These are phyloP conservation scores for Pulicaria dysenterica DNA, from an alignment of 129 eudicot genomes.

Conservation along the genomic window DNA sequence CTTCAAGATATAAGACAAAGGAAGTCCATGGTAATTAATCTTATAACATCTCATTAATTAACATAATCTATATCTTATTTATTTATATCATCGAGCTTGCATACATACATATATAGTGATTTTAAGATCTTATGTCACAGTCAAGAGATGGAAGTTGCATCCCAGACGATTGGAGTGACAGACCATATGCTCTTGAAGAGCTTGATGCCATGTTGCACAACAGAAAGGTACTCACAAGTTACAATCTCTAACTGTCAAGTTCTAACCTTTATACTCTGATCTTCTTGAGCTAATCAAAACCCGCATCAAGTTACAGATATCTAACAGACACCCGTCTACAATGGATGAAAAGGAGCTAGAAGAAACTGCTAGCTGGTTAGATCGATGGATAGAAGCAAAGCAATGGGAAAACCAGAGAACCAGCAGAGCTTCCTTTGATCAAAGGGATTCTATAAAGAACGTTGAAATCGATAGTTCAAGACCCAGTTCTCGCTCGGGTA, in stretches of 20 bases:
- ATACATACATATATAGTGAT: too few relatives aligned
- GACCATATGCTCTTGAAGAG: constrained; percentile 68
- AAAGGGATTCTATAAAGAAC: constrained; percentile 55
- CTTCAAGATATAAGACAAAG: constrained; percentile 60
- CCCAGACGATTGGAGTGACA: constrained; percentile 59
- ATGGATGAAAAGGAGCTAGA: constrained; percentile 55
- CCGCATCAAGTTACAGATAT: constrained; percentile 37
- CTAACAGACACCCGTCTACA: constrained; percentile 29
- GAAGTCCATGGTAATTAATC: constrained; percentile 53
- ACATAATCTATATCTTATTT: too few relatives aligned
- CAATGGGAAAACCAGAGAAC: constrained; percentile 55
- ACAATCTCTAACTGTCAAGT: not conserved
- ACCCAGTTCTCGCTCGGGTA: constrained; percentile 36
- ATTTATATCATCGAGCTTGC: too few relatives aligned
- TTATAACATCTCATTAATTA: not conserved
- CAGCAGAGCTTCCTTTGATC: constrained; percentile 59
- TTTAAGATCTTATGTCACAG: constrained; percentile 41
- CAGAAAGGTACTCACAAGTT: constrained; percentile 45
- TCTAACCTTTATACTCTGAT: not conserved
- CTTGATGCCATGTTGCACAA: constrained; percentile 62
- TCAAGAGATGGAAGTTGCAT: constrained; percentile 61
- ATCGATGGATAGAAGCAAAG: constrained; percentile 58
- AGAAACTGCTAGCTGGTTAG: constrained; percentile 58
- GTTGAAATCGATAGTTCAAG: constrained; percentile 61
- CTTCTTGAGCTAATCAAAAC: constrained; percentile 14